Evolutionary conservation across 1,284 basidiomycete genomes (phyloP).

Genomic region (Boletus smithii): DNA sequence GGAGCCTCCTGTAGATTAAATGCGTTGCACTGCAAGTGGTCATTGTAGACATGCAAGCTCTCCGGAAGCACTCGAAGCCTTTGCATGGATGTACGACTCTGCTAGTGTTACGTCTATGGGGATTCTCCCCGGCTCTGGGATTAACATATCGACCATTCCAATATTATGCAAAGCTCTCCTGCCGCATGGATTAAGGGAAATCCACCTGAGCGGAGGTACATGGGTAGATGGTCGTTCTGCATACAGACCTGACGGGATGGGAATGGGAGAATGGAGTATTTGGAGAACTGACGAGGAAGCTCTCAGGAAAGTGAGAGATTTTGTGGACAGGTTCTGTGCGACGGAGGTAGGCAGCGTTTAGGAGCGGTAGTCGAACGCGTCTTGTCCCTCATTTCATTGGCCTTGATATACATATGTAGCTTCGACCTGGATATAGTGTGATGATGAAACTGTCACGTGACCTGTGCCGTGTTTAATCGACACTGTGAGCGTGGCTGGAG

Average conservation of each 20-base stretch:
- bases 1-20: constrained; percentile 3
- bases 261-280: constrained; percentile 70
- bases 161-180: constrained; percentile 48
- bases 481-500: constrained; percentile 22
- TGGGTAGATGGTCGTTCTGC: constrained; percentile 55
- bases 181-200: constrained; percentile 55
- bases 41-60: constrained; percentile 40
- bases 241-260: constrained; percentile 56
- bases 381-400: too few relatives aligned
- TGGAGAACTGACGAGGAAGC: constrained; percentile 59
- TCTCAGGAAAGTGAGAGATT: constrained; percentile 49
- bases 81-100: constrained; percentile 44
- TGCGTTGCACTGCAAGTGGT: constrained; percentile 41
- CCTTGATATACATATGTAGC: too few relatives aligned
- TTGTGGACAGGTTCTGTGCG: too few relatives aligned
- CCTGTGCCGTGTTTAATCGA: constrained; percentile 15
- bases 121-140: constrained; percentile 72
- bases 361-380: too few relatives aligned
- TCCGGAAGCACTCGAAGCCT: constrained; percentile 39
- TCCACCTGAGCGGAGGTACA: constrained; percentile 68
- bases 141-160: constrained; percentile 53
- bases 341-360: too few relatives aligned
- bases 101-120: constrained; percentile 33
- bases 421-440: too few relatives aligned
- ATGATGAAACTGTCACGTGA: constrained; percentile 27